These are phyloP conservation scores for Pseudocohnilembus persalinus DNA, from an alignment of 169 alveolate species.

Conservation along the genomic window DNA sequence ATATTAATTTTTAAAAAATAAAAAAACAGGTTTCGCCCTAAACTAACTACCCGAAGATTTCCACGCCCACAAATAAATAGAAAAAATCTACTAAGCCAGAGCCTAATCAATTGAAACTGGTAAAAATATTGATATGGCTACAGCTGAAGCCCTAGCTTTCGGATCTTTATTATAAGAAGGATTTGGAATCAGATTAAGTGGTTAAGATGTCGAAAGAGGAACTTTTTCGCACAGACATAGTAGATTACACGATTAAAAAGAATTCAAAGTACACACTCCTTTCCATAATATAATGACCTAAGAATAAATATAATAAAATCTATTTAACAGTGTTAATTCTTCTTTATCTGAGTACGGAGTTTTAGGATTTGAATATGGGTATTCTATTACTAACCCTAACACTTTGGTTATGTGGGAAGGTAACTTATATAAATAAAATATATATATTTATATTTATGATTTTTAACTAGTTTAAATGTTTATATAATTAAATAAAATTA, in stretches of 20 bases:
- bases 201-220: constrained; percentile 96
- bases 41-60: constrained; percentile 85
- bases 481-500: no score
- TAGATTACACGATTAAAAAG: constrained; percentile 88
- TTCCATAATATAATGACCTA: constrained; percentile 89
- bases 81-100: constrained; percentile 86
- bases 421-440: background rate
- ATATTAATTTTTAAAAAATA: no score
- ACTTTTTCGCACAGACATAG: constrained; percentile 98
- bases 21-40: no score
- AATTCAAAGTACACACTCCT: constrained; percentile 67
- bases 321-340: constrained; percentile 80
- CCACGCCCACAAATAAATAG: constrained; percentile 88
- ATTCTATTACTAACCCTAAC: constrained; percentile 91
- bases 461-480: no score
- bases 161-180: constrained; percentile 94
- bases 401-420: constrained; percentile 90
- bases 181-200: constrained; percentile 90
- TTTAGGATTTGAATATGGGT: constrained; percentile 95
- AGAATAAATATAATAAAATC: constrained; percentile 46
- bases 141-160: constrained; percentile 94
- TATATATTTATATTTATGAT: constrained; percentile 67
- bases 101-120: constrained; percentile 77
- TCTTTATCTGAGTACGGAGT: constrained; percentile 91
- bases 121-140: constrained; percentile 89